Conservation (phyloP, 2,329 filamentous ascomycete genomes). For the Aspergillus bombycis region DNA sequence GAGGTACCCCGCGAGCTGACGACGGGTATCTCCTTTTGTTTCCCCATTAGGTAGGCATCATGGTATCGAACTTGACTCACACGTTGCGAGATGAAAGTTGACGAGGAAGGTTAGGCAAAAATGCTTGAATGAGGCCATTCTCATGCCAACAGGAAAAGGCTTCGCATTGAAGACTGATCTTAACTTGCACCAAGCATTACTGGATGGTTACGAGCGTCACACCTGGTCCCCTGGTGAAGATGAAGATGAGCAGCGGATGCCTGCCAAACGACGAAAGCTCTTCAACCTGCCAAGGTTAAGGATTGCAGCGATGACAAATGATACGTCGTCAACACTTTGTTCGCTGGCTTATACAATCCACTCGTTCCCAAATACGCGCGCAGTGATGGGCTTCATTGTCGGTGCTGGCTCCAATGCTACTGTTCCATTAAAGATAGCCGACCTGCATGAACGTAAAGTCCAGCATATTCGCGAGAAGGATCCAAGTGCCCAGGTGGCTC, state of each 20-base stretch:
- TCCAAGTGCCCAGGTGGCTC: constrained; percentile 59
- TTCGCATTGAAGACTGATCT: constrained; percentile 46
- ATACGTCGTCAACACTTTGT: constrained; percentile 76
- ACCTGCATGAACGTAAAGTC: constrained; percentile 65
- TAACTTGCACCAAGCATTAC: constrained; percentile 35
- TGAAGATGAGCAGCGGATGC: constrained; percentile 21
- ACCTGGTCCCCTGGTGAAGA: constrained; percentile 36
- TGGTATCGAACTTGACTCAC: background rate
- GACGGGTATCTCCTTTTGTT: constrained; percentile 48
- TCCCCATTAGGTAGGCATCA: constrained; percentile 44
- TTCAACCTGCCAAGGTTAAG: constrained; percentile 62
- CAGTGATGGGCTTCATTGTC: constrained; percentile 75
- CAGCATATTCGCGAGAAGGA: constrained; percentile 47
- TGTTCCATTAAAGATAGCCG: constrained; percentile 65
- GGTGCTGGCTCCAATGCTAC: constrained; percentile 79
- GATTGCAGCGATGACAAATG: constrained; percentile 75
- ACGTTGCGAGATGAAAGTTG: background rate
- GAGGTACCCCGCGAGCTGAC: constrained; percentile 37
- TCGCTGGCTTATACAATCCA: constrained; percentile 72
- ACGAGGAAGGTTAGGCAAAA: constrained; percentile 43
- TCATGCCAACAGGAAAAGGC: constrained; percentile 58
- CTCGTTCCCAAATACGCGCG: constrained; percentile 60
- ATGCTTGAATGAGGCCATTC: constrained; percentile 52
- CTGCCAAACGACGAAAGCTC: constrained; percentile 33
- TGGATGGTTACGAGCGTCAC: constrained; percentile 48